phyloP scores from a whole-genome alignment of 2,329 filamentous ascomycete species.

The Chaetomiaceae sp. region DNA sequence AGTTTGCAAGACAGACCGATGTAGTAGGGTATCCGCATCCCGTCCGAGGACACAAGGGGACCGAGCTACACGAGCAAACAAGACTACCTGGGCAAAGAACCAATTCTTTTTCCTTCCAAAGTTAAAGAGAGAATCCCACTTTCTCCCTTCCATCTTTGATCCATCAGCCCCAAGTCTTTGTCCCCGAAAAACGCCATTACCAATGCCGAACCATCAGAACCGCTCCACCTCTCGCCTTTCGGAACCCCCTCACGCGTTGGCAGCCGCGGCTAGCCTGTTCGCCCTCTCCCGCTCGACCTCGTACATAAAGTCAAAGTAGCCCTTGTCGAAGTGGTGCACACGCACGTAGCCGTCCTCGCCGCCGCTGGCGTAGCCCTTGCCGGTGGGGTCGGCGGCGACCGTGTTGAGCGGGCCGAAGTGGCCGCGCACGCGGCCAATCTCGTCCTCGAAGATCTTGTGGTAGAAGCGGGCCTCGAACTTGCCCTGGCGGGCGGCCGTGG shows the following conservation, averaged over 20 bases:
- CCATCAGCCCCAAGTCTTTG: constrained; percentile 9
- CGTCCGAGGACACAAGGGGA: neutral
- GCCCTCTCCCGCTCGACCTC: constrained; percentile 87
- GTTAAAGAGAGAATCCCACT: neutral
- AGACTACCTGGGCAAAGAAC: constrained; percentile 13
- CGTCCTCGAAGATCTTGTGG: constrained; percentile 99
- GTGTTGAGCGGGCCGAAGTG: constrained; percentile 89
- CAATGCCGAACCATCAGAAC: constrained; percentile 19
- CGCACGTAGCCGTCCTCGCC: constrained; percentile 98
- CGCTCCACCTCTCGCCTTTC: neutral
- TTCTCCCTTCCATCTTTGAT: constrained; percentile 1
- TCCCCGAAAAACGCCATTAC: constrained; percentile 22
- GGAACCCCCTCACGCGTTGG: constrained; percentile 39
- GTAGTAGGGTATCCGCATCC: constrained; percentile 9
- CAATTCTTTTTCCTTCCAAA: constrained; percentile 10
- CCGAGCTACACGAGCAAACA: constrained; percentile 10
- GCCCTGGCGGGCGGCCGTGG: constrained; percentile 87
- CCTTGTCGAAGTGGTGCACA: constrained; percentile 97
- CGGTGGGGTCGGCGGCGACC: constrained; percentile 86
- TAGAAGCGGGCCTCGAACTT: constrained; percentile 99
- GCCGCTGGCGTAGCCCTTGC: constrained; percentile 88
- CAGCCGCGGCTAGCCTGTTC: constrained; percentile 37
- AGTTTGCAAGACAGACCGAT: constrained; percentile 9
- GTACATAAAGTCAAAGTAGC: constrained; percentile 97
- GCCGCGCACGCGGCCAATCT: constrained; percentile 93